phyloP scores from a whole-genome alignment of 2,329 filamentous ascomycete species.

The Penicillium janthinellum region DNA sequence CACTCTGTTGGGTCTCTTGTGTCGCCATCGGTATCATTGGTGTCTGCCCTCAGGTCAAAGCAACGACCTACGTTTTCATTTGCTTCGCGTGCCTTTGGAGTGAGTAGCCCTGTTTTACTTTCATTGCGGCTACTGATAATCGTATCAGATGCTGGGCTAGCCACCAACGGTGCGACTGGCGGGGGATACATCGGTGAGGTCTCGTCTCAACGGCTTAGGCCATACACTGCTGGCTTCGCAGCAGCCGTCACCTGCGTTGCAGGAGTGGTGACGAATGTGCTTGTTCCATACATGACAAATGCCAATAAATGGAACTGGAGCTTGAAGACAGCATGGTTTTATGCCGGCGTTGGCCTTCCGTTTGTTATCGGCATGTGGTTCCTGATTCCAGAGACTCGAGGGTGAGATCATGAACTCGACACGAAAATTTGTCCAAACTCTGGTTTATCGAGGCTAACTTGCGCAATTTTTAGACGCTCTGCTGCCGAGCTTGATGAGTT shows the following conservation, averaged over 20 bases:
- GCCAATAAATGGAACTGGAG: background rate
- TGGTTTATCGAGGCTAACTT: background rate
- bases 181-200: background rate
- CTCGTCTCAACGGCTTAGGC: background rate
- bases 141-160: background rate
- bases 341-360: background rate
- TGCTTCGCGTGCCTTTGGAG: background rate
- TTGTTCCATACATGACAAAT: background rate
- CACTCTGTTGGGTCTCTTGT: background rate
- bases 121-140: background rate
- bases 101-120: background rate
- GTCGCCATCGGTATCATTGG: background rate
- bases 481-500: slow-evolving; percentile 1
- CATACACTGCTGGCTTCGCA: background rate
- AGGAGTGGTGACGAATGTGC: background rate
- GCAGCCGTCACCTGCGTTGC: background rate
- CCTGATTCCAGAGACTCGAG: background rate
- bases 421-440: background rate
- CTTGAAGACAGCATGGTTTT: background rate
- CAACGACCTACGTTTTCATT: background rate
- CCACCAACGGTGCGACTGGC: background rate
- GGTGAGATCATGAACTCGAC: background rate
- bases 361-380: background rate
- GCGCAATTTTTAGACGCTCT: background rate
- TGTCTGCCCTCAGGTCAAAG: background rate